phyloP scores from a whole-genome alignment of 495 filamentous ascomycete genomes.

The Aeminium ludgeri region DNA sequence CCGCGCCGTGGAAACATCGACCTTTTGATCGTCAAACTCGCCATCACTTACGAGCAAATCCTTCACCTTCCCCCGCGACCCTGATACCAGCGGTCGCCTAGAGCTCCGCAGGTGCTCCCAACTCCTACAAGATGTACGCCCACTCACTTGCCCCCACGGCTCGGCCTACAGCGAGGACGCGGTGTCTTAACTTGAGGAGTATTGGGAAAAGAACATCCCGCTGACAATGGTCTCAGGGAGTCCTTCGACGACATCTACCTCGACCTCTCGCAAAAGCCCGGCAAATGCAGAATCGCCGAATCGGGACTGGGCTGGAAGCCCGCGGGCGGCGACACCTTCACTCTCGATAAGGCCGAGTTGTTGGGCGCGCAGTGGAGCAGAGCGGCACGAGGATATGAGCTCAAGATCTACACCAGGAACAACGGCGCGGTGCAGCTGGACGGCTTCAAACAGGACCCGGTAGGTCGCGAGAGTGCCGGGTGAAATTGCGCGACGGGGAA shows the following conservation, averaged over 20 bases:
- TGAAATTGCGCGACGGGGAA: background rate
- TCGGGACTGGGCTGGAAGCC: conserved; percentile 91
- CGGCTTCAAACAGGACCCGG: conserved; percentile 73
- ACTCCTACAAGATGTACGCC: too few relatives aligned
- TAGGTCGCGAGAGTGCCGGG: conserved; percentile 22
- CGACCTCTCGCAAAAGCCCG: conserved; percentile 75
- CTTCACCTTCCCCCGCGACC: too few relatives aligned
- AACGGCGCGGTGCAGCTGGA: conserved; percentile 84
- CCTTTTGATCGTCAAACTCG: too few relatives aligned
- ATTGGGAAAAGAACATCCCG: too few relatives aligned
- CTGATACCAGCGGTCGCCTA: too few relatives aligned
- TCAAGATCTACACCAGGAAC: conserved; percentile 71
- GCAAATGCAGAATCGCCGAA: conserved; percentile 86
- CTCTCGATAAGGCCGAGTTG: conserved; percentile 68
- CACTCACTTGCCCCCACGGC: too few relatives aligned
- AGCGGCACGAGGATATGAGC: conserved; percentile 77
- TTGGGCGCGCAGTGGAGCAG: conserved; percentile 84
- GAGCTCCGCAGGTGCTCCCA: too few relatives aligned
- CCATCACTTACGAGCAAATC: too few relatives aligned
- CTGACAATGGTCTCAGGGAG: conserved; percentile 38
- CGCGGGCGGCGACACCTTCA: conserved; percentile 69
- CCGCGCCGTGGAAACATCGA: too few relatives aligned
- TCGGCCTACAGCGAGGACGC: too few relatives aligned
- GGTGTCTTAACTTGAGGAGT: too few relatives aligned
- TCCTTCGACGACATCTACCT: conserved; percentile 92